Conservation (phyloP, 495 filamentous ascomycete species). For the Bryoglossum gracile region DNA sequence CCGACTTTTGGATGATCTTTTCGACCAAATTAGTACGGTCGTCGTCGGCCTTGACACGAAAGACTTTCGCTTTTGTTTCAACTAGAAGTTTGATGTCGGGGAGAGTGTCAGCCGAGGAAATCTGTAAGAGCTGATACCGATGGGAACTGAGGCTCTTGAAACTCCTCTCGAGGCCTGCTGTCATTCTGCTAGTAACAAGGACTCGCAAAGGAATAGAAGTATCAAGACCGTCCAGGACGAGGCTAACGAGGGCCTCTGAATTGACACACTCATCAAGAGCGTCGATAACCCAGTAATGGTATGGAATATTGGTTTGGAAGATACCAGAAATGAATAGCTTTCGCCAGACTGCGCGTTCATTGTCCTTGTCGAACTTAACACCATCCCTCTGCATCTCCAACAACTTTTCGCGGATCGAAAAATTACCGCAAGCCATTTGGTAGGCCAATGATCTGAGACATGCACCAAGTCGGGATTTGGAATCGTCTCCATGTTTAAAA, state of each 20-base stretch:
- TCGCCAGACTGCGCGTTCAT: conserved; percentile 32
- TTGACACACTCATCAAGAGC: conserved; percentile 34
- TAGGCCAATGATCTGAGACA: conserved; percentile 34
- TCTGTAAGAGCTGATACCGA: conserved; percentile 9
- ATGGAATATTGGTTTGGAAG: conserved; percentile 16
- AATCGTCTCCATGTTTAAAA: conserved; percentile 30
- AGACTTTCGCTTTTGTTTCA: background rate
- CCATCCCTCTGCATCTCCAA: conserved; percentile 22
- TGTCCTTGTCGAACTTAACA: conserved; percentile 18
- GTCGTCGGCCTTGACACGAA: background rate
- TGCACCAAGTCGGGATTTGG: conserved; percentile 23
- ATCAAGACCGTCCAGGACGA: conserved; percentile 10
- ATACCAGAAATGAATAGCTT: conserved; percentile 32
- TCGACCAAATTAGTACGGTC: background rate
- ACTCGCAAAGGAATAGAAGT: conserved; percentile 6
- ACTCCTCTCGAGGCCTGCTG: background rate
- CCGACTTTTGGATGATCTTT: conserved; percentile 13
- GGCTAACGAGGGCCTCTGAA: background rate
- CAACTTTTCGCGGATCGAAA: conserved; percentile 16
- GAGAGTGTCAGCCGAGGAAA: background rate
- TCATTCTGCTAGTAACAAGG: conserved; percentile 12
- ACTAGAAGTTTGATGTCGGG: conserved; percentile 9
- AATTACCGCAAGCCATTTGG: conserved; percentile 30
- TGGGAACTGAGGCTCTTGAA: conserved; percentile 4
- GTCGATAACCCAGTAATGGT: conserved; percentile 39